Base-by-base conservation (phyloP, 2,329 filamentous ascomycete species). In the Aspergillaceae sp. region DNA sequence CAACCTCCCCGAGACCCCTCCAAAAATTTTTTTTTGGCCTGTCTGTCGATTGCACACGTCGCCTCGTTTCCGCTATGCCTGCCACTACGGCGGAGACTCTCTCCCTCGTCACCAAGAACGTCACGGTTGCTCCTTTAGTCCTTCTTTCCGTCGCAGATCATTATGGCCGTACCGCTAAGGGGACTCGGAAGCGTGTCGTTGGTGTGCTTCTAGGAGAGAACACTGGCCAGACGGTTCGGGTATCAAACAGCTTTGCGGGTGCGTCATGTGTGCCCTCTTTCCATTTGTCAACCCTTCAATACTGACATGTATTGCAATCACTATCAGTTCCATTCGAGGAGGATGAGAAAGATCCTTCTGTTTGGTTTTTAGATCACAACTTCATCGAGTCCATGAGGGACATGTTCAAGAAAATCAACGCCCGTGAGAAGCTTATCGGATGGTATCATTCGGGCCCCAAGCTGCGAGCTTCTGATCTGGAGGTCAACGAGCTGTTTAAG, bases 381-480 rank as follows among this genome's bases (percentile, higher is more conserved):
- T 98, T 96, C 64, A 87, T 98, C 69, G 92, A 98, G 72, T 87
- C 85, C 59, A 98, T 98, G 92, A 94, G 92, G 74, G 92, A 97
- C 71, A 98, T 98, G 92, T 98, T 98, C 80, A 98, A 98, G 78
- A 97, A 97, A 75, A 90, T 98, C 77, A 98, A 98, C 74, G 92
- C 92, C 51, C 79, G 87, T 54, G 92, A 98, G 75, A 97, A 97
- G 82, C 79, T 98, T 68, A 94, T 98, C 78, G 92, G 92, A 64
- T 98, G 92, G 92, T 98, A 98, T 71, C 92, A 98, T 73, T 94
- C 92, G 19, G 92, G 92, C 37, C 92, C 92, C 35, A 98, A 97
- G 77, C 78, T 98, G 62, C 83, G 92, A 65, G 91, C 90, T 46
- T 96, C 92, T 40, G 92, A 98, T 76, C 75, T 98, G 56, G 87